Percentiles rank a stretch among this genome's conserved stretches.
These are phyloP conservation scores for Lactuca sativa DNA, from an alignment of 129 eudicot species.

Conservation along the genomic window DNA sequence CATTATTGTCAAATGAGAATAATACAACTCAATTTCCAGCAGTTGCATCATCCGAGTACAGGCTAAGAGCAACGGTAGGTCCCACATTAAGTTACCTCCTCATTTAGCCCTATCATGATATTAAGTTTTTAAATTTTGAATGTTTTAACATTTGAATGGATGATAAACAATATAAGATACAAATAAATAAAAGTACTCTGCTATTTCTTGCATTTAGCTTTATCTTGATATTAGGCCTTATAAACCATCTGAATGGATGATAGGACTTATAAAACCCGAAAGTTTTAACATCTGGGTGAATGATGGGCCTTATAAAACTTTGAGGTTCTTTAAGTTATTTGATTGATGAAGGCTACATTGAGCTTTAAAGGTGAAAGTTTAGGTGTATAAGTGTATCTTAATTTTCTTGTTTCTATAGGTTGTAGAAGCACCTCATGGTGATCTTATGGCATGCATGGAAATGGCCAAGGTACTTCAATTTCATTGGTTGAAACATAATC, in stretches of 20 bases:
- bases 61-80: slow-evolving; percentile 82
- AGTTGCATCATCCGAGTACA: slow-evolving; percentile 71
- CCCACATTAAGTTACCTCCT: neutral
- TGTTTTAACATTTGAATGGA: too few relatives aligned
- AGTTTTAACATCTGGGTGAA: neutral
- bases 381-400: neutral
- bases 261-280: neutral
- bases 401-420: slow-evolving; percentile 43
- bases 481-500: neutral
- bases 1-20: slow-evolving; percentile 53
- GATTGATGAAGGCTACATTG: neutral
- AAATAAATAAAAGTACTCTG: too few relatives aligned
- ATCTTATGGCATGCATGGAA: slow-evolving; percentile 86
- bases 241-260: neutral
- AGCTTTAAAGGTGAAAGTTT: neutral
- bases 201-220: too few relatives aligned
- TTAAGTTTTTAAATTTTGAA: too few relatives aligned
- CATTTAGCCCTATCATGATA: too few relatives aligned
- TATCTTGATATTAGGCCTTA: neutral
- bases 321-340: slow-evolving; percentile 6
- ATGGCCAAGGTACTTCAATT: slow-evolving; percentile 85
- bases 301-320: neutral
- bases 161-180: too few relatives aligned
- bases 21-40: slow-evolving; percentile 46
- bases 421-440: slow-evolving; percentile 93